These are phyloP conservation scores for Nakataea oryzae DNA, from an alignment of 2,329 filamentous ascomycete genomes.

Conservation along the genomic window DNA sequence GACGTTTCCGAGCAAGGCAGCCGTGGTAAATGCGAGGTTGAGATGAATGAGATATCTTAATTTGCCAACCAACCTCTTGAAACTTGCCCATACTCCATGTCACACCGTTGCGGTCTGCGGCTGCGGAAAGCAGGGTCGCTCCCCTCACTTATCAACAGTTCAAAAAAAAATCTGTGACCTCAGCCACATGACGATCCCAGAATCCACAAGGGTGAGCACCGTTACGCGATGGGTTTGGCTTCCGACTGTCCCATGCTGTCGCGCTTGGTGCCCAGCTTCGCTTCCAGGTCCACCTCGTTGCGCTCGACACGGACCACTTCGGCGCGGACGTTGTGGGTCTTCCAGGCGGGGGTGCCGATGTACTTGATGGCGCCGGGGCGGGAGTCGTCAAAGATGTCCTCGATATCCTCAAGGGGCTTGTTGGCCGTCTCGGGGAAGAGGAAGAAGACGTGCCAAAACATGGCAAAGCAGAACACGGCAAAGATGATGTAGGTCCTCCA, in stretches of 20 bases:
- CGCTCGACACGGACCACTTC: slow-evolving; percentile 20
- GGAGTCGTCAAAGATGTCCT: slow-evolving; percentile 22
- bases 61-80: no score
- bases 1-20: no score
- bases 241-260: neutral
- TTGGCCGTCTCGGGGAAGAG: slow-evolving; percentile 23
- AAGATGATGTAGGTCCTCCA: slow-evolving; percentile 25
- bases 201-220: no score
- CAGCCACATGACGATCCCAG: neutral
- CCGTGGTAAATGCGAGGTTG: no score
- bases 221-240: neutral
- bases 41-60: no score
- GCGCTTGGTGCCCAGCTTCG: slow-evolving; percentile 17
- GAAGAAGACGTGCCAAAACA: slow-evolving; percentile 22
- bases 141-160: no score
- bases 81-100: no score
- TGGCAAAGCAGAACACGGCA: slow-evolving; percentile 20
- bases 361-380: slow-evolving; percentile 23
- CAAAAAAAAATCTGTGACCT: no score
- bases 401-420: slow-evolving; percentile 22
- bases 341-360: slow-evolving; percentile 31
- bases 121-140: no score
- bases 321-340: slow-evolving; percentile 25
- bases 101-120: no score
- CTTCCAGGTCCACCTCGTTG: slow-evolving; percentile 20